Evolutionary conservation across 106 monocot species (phyloP).

Genomic region (Chionographis japonica): DNA sequence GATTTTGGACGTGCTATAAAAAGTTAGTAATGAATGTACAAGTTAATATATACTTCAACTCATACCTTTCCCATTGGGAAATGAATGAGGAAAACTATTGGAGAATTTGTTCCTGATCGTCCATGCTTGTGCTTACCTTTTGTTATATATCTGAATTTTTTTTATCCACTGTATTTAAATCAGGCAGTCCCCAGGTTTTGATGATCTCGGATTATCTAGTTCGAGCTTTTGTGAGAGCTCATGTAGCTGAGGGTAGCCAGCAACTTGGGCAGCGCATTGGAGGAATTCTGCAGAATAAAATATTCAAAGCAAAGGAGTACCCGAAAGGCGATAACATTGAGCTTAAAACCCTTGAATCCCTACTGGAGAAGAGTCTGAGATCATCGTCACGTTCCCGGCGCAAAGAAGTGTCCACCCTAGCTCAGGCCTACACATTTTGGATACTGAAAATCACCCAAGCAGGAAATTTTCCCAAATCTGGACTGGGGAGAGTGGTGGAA

Average conservation of each 20-base stretch:
- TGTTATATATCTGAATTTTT: not conserved
- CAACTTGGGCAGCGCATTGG: slow-evolving; percentile 71
- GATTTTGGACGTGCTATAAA: too few species aligned
- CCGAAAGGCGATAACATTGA: slow-evolving; percentile 59
- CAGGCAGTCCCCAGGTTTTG: slow-evolving; percentile 78
- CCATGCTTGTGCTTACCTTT: too few species aligned
- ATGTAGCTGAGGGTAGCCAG: slow-evolving; percentile 40
- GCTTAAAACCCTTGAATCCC: slow-evolving; percentile 34
- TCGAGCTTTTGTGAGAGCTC: slow-evolving; percentile 64
- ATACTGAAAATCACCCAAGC: slow-evolving; percentile 68
- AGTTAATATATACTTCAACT: too few species aligned
- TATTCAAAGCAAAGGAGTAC: slow-evolving; percentile 81
- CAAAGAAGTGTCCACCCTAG: slow-evolving; percentile 49
- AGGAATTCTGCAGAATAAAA: slow-evolving; percentile 85
- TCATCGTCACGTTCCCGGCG: slow-evolving; percentile 61
- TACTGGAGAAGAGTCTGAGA: slow-evolving; percentile 68
- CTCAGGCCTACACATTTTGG: slow-evolving; percentile 77
- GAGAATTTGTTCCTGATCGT: too few species aligned
- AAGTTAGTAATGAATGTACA: too few species aligned
- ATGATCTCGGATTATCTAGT: slow-evolving; percentile 56
- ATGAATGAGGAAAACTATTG: too few species aligned
- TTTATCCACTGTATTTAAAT: not conserved
- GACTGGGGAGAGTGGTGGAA: slow-evolving; percentile 41
- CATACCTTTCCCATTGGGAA: too few species aligned
- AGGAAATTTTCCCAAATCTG: slow-evolving; percentile 36